Evolutionary conservation across 768 basidiomycete genomes (phyloP), one percentile per base, ranked within the genome.

Genomic region (Hemileccinum impolitum): DNA sequence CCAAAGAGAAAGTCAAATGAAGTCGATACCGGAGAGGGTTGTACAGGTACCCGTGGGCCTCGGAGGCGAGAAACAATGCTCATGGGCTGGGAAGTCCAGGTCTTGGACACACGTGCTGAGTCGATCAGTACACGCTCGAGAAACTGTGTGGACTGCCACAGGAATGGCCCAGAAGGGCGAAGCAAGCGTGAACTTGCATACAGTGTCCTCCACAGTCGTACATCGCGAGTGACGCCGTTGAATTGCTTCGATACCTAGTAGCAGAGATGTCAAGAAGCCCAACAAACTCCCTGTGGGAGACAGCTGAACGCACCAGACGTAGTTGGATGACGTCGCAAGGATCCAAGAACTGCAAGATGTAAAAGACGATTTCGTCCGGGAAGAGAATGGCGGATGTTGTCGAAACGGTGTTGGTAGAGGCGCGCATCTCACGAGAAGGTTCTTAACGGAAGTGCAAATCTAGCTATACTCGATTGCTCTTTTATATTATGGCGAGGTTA

Each of bases 1-100:
- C 60, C 61, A 12, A 56, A 63, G 40, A 63, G 53, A 52, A 63
- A 61, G 34, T 53, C 53, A n/a, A 43, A 61, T 0, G 60, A 15
- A 9, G 53, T 51, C 31, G 60, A 62, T 9, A 45, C 30, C 4
- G 54, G 45, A 37, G 48, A 62, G 12, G 39, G 44, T 19, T 45
- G 54, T 17, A 13, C 5, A 3, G 48, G 28, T 58, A 61, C 47
- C 14, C 48, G 53, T 43, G 59, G 59, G 10, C 59, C 59, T 8
- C 25, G 49, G 15, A 39, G 14, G 19, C 47, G 31, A 26, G 59
- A 59, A 34, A 48, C 37, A 6, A 59, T 18, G 26, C 12, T 34
- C 2, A 53, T 46, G 25, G 53, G 51, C 30, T 47, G 47, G 4
- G 49, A 59, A 28, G 56, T 62, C 59, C 59, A 61, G 1, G 59